These are phyloP conservation scores for Leishmania mexicana DNA, from an alignment of 208 protist species.

Conservation along the genomic window DNA sequence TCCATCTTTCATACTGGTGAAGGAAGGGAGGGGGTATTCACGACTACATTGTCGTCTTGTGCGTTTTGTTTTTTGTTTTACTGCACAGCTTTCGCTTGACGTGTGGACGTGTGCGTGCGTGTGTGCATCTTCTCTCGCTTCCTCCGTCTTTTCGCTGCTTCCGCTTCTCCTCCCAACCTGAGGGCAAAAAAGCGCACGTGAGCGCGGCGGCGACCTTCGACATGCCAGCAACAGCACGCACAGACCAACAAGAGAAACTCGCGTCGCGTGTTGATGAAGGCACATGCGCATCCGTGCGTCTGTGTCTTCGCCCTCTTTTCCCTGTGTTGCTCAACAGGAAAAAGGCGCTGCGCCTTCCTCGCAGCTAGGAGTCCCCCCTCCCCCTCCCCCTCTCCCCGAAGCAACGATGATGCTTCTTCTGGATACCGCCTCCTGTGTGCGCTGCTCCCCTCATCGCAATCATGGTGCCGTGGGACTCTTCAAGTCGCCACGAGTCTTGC, in stretches of 20 bases:
- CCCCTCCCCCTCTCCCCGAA: not conserved
- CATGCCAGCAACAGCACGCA: too few species aligned
- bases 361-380: not conserved
- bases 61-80: not conserved
- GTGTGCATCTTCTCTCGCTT: too few species aligned
- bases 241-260: too few species aligned
- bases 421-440: not conserved
- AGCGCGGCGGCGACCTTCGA: too few species aligned
- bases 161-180: too few species aligned
- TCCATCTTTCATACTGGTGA: not conserved
- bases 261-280: too few species aligned
- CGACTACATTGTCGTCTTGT: not conserved
- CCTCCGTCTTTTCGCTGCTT: too few species aligned
- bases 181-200: too few species aligned
- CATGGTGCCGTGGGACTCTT: not conserved
- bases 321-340: not conserved
- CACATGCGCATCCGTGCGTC: not conserved
- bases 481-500: not conserved
- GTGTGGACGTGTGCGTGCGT: not conserved
- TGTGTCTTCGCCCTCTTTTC: not conserved
- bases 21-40: not conserved
- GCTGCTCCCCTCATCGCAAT: not conserved
- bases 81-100: not conserved
- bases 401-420: not conserved
- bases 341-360: not conserved